Conservation (phyloP, 805 yeast genomes). For the Jamesozyma jinghongensis region DNA sequence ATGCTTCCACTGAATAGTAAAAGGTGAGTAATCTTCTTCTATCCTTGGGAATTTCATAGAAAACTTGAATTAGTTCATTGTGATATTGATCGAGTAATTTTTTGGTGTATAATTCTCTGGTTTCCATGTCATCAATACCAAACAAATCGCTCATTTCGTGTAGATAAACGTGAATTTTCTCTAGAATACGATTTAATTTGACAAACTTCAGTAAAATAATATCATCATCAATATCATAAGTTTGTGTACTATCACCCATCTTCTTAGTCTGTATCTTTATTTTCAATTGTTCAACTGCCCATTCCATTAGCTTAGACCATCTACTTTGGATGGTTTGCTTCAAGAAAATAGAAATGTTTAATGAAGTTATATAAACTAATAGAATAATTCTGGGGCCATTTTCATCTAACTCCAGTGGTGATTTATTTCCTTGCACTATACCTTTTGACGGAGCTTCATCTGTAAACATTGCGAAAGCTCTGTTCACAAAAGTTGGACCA, state of each 20-base stretch:
- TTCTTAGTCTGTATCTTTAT: not conserved
- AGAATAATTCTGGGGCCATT: conserved; percentile 29
- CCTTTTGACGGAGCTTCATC: conserved; percentile 12
- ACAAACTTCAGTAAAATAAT: conserved; percentile 47
- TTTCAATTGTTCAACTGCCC: conserved; percentile 8
- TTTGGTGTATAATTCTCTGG: conserved; percentile 11
- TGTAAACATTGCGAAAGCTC: conserved; percentile 29
- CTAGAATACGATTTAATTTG: conserved; percentile 50
- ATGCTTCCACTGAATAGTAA: conserved; percentile 57
- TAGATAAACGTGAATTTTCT: conserved; percentile 45
- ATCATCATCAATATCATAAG: conserved; percentile 29
- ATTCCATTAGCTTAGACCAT: conserved; percentile 39
- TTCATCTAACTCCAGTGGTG: conserved; percentile 16
- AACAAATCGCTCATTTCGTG: conserved; percentile 30
- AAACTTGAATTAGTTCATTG: conserved; percentile 35
- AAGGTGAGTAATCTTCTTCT: conserved; percentile 41
- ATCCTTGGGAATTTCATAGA: conserved; percentile 31
- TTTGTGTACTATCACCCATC: not conserved
- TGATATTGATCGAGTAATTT: conserved; percentile 37
- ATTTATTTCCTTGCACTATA: conserved; percentile 11
- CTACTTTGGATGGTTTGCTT: conserved; percentile 52
- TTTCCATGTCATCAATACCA: conserved; percentile 10
- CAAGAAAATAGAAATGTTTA: conserved; percentile 55
- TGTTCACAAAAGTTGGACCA: conserved; percentile 50
- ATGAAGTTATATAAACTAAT: conserved; percentile 50